A percentile compares a stretch with the other conserved stretches of the same genome.
phyloP scores from a whole-genome alignment of 2,329 filamentous ascomycete genomes.

The Cadophora luteo-olivacea region DNA sequence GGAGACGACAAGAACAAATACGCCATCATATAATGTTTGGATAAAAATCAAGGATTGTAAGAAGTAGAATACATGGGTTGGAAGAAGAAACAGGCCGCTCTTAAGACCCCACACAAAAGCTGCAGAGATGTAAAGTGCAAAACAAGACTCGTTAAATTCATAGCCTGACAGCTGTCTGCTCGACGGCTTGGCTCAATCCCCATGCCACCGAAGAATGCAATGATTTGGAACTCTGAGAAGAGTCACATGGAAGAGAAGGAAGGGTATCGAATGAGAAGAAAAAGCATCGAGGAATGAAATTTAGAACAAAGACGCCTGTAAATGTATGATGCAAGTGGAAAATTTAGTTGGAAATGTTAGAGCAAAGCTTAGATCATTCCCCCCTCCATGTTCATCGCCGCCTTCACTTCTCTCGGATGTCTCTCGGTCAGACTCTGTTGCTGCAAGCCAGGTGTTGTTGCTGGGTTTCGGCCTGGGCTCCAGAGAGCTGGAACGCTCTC shows the following conservation, averaged over 20 bases:
- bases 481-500: constrained; percentile 41
- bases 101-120: neutral
- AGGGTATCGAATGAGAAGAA: constrained; percentile 37
- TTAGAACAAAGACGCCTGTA: constrained; percentile 26
- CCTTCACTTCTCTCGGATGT: constrained; percentile 44
- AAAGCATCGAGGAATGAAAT: neutral
- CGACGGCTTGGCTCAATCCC: constrained; percentile 18
- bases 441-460: constrained; percentile 22
- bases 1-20: constrained; percentile 20
- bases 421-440: constrained; percentile 34
- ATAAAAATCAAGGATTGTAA: constrained; percentile 38
- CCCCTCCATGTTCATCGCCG: constrained; percentile 42
- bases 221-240: constrained; percentile 9
- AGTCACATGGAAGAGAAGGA: constrained; percentile 24
- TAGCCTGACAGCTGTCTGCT: constrained; percentile 23
- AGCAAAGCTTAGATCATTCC: constrained; percentile 43
- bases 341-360: neutral
- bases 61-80: constrained; percentile 40
- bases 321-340: constrained; percentile 25
- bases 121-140: neutral
- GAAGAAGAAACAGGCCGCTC: constrained; percentile 13
- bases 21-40: constrained; percentile 29
- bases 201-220: constrained; percentile 29
- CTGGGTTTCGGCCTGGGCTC: constrained; percentile 26
- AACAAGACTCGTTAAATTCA: constrained; percentile 28